Percentiles rank a stretch among this genome's conserved stretches.
phyloP scores from a whole-genome alignment of 805 yeast genomes.

The Saturnispora bothae region DNA sequence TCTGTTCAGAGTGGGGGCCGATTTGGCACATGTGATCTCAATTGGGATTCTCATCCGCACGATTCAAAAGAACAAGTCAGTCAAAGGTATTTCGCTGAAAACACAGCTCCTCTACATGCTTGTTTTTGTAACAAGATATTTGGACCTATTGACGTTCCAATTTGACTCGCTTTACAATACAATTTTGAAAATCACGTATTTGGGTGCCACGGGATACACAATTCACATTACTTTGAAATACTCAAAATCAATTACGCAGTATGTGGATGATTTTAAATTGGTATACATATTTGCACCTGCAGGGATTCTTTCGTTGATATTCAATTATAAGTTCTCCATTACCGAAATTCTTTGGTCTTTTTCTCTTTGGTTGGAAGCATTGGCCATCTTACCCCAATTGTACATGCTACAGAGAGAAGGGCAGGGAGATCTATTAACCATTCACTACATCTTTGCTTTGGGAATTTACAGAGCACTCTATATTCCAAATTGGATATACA shows the following conservation, averaged over 20 bases:
- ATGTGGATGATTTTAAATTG: slow-evolving; percentile 59
- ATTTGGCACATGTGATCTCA: slow-evolving; percentile 72
- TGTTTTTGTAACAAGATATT: slow-evolving; percentile 65
- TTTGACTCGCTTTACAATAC: slow-evolving; percentile 66
- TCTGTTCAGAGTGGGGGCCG: slow-evolving; percentile 42
- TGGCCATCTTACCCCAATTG: slow-evolving; percentile 87
- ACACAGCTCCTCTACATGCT: slow-evolving; percentile 72
- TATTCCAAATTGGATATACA: slow-evolving; percentile 91
- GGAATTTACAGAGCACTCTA: slow-evolving; percentile 86
- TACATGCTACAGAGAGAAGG: slow-evolving; percentile 85
- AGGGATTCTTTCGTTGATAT: slow-evolving; percentile 43
- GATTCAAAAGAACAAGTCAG: slow-evolving; percentile 52
- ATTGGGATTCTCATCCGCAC: slow-evolving; percentile 66
- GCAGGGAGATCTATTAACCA: slow-evolving; percentile 75
- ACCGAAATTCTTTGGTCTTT: slow-evolving; percentile 77
- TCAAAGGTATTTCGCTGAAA: slow-evolving; percentile 79
- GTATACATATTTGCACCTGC: slow-evolving; percentile 61
- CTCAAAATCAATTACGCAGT: slow-evolving; percentile 50
- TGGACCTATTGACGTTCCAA: slow-evolving; percentile 43
- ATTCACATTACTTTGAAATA: slow-evolving; percentile 61
- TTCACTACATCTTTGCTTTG: slow-evolving; percentile 87
- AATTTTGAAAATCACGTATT: slow-evolving; percentile 71
- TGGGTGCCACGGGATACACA: slow-evolving; percentile 64
- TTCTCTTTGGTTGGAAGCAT: slow-evolving; percentile 84
- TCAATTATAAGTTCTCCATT: slow-evolving; percentile 53